phyloP scores from a whole-genome alignment of 192 early-diverging fungal species.

The Pilobolus umbonatus region DNA sequence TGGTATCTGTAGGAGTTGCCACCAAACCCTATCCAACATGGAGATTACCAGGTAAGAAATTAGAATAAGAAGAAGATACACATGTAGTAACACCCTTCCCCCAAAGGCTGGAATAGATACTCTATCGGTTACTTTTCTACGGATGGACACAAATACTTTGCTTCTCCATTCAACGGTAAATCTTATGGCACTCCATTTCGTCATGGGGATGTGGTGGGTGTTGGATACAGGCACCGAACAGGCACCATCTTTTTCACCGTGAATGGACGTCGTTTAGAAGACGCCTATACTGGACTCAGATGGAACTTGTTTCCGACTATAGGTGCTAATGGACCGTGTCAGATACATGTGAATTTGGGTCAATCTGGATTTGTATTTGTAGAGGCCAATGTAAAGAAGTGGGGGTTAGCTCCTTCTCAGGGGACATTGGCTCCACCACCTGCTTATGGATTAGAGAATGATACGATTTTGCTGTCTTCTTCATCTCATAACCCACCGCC shows the following conservation, averaged over 20 bases:
- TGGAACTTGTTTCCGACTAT: constrained; percentile 41
- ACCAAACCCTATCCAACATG: constrained; percentile 47
- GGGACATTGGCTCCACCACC: constrained; percentile 68
- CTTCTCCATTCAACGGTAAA: constrained; percentile 29
- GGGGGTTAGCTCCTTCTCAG: constrained; percentile 73
- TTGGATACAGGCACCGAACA: constrained; percentile 46
- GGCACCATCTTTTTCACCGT: constrained; percentile 48
- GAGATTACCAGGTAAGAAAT: constrained; percentile 35
- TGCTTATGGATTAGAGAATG: constrained; percentile 68
- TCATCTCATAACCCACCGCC: background rate
- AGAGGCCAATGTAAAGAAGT: constrained; percentile 81
- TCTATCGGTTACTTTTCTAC: constrained; percentile 44
- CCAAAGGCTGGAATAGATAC: constrained; percentile 42
- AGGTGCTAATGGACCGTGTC: constrained; percentile 40
- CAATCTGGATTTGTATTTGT: constrained; percentile 70
- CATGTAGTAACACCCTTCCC: constrained; percentile 1
- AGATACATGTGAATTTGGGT: constrained; percentile 41
- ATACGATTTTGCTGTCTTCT: constrained; percentile 56
- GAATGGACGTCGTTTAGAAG: constrained; percentile 41
- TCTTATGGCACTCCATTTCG: constrained; percentile 33
- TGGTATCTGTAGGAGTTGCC: constrained; percentile 40
- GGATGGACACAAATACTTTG: constrained; percentile 37
- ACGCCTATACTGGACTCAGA: constrained; percentile 32
- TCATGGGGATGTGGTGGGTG: constrained; percentile 46
- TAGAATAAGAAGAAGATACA: background rate